phyloP scores from a whole-genome alignment of 2,329 filamentous ascomycete genomes.

The Verticillium albo-atrum region DNA sequence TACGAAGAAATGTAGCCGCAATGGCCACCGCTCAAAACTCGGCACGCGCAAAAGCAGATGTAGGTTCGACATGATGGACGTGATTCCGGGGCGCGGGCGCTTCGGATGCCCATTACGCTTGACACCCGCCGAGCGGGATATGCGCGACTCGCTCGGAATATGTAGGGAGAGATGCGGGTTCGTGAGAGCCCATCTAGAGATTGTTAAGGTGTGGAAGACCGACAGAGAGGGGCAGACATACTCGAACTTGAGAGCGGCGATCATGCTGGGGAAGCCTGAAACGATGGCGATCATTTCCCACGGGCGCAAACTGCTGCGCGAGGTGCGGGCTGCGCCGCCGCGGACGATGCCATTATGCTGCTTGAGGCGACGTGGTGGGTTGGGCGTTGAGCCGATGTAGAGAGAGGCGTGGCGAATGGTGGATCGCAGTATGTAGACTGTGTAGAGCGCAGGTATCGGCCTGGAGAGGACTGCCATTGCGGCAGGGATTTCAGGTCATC shows the following conservation, averaged over 20 bases:
- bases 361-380: conserved; percentile 76
- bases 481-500: conserved; percentile 12
- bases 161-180: conserved; percentile 79
- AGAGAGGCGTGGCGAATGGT: conserved; percentile 65
- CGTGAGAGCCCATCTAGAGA: conserved; percentile 78
- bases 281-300: conserved; percentile 91
- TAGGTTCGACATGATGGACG: conserved; percentile 71
- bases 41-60: conserved; percentile 74
- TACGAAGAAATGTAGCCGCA: conserved; percentile 75
- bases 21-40: conserved; percentile 80
- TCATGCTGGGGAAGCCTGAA: conserved; percentile 80
- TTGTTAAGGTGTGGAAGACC: background rate
- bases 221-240: conserved; percentile 30
- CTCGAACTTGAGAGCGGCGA: conserved; percentile 92
- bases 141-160: conserved; percentile 61
- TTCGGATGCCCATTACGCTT: conserved; percentile 52
- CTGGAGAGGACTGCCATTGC: conserved; percentile 38
- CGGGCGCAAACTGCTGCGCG: conserved; percentile 62
- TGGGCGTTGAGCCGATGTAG: conserved; percentile 90
- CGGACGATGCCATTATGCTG: conserved; percentile 86
- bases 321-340: conserved; percentile 78
- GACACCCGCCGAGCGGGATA: conserved; percentile 45
- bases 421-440: conserved; percentile 87
- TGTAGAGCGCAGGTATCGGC: conserved; percentile 83
- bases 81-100: conserved; percentile 56